These are phyloP conservation scores for Ceratocystis diversiconidia DNA, from an alignment of 2,329 filamentous ascomycete species.

Conservation along the genomic window DNA sequence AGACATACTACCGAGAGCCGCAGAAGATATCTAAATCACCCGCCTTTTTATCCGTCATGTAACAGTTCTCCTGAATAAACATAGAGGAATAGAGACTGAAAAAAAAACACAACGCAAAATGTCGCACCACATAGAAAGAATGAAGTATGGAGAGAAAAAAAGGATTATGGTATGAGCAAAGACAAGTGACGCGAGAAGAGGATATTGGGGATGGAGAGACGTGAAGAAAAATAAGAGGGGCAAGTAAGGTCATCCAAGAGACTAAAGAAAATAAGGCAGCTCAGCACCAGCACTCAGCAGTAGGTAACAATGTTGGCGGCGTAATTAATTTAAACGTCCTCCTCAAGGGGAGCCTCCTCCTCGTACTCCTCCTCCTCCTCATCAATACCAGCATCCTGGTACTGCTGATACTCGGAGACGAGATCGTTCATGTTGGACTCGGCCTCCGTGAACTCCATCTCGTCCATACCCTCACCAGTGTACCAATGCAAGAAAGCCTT, in stretches of 20 bases:
- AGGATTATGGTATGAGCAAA: slow-evolving; percentile 19
- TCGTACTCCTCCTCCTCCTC: slow-evolving; percentile 95
- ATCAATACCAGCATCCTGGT: slow-evolving; percentile 96
- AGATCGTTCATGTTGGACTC: slow-evolving; percentile 99
- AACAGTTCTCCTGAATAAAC: slow-evolving; percentile 21
- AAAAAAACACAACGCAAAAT: slow-evolving; percentile 13
- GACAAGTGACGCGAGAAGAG: slow-evolving; percentile 15
- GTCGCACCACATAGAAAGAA: slow-evolving; percentile 5
- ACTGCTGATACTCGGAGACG: slow-evolving; percentile 99
- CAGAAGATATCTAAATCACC: slow-evolving; percentile 31
- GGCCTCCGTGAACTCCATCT: slow-evolving; percentile 99
- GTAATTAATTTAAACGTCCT: slow-evolving; percentile 39
- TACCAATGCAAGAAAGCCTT: slow-evolving; percentile 99
- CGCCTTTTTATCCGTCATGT: slow-evolving; percentile 21
- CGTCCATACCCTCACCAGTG: slow-evolving; percentile 99
- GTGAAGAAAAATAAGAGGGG: slow-evolving; percentile 2
- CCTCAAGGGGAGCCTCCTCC: slow-evolving; percentile 66
- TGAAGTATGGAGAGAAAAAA: slow-evolving; percentile 12
- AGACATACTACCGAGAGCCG: slow-evolving; percentile 10
- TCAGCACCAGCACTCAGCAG: slow-evolving; percentile 1
- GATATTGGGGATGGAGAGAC: slow-evolving; percentile 9
- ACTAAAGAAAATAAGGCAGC: slow-evolving; percentile 14
- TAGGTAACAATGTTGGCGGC: slow-evolving; percentile 5
- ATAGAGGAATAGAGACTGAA: slow-evolving; percentile 18
- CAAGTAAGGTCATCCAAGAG: slow-evolving; percentile 17